Evolutionary conservation across 2,329 filamentous ascomycete species (phyloP).

Genomic region (Cercospora nicotianae): DNA sequence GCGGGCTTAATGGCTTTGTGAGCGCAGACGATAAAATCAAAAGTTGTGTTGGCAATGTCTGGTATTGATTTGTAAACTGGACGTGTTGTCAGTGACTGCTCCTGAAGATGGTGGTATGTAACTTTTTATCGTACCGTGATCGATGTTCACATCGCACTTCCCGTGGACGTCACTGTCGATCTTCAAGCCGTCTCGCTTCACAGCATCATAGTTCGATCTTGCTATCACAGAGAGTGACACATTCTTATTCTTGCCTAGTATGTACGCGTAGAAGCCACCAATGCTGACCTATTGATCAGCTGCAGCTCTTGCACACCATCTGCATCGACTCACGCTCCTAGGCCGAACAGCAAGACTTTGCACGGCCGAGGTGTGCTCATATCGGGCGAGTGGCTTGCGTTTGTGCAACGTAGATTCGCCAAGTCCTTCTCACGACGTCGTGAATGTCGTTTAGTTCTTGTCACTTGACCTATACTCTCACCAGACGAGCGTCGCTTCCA

Average conservation of each 20-base stretch:
- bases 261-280: conserved; percentile 60
- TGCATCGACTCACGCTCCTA: conserved; percentile 52
- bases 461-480: not conserved
- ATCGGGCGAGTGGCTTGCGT: not conserved
- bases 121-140: conserved; percentile 19
- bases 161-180: conserved; percentile 48
- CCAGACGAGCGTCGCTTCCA: not conserved
- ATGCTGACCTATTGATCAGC: conserved; percentile 44
- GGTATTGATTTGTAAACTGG: conserved; percentile 45
- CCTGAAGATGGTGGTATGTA: not conserved
- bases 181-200: conserved; percentile 45
- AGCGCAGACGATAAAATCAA: conserved; percentile 51
- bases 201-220: conserved; percentile 49
- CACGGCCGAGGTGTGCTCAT: conserved; percentile 5
- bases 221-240: conserved; percentile 48
- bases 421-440: not conserved
- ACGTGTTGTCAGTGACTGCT: conserved; percentile 21
- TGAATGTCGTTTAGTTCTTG: not conserved
- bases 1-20: conserved; percentile 48
- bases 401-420: not conserved
- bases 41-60: conserved; percentile 34
- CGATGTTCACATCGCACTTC: conserved; percentile 36
- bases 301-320: not conserved
- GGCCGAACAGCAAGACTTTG: conserved; percentile 53
- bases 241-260: conserved; percentile 47